Conservation (phyloP, 2,329 filamentous ascomycete genomes). For the Talaromyces verruculosus region DNA sequence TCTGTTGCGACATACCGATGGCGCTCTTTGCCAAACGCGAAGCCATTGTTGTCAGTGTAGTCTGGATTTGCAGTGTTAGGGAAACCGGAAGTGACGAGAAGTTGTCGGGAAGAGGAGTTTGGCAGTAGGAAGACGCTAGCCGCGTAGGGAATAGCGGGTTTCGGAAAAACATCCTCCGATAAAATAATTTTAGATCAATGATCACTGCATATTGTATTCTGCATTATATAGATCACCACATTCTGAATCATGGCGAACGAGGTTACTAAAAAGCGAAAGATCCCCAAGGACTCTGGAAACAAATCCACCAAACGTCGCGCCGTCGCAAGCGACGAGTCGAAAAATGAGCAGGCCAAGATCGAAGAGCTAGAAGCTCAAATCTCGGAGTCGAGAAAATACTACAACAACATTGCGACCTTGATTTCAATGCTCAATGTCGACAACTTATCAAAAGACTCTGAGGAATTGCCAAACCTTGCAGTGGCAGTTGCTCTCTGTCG, state of each 20-base stretch:
- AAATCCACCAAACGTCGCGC: constrained; percentile 40
- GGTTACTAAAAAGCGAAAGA: constrained; percentile 45
- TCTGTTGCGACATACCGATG: constrained; percentile 69
- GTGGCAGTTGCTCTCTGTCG: constrained; percentile 81
- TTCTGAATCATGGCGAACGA: constrained; percentile 23
- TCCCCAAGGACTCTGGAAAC: constrained; percentile 29
- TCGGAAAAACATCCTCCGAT: constrained; percentile 21
- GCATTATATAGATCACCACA: background rate
- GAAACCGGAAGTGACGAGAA: constrained; percentile 42
- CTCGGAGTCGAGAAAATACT: constrained; percentile 80
- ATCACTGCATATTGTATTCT: background rate
- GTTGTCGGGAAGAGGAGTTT: constrained; percentile 41
- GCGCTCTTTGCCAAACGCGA: constrained; percentile 95
- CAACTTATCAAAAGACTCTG: constrained; percentile 34
- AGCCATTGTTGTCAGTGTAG: constrained; percentile 76
- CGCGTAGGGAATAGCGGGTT: constrained; percentile 28
- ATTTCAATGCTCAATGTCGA: constrained; percentile 59
- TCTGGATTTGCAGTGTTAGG: constrained; percentile 47
- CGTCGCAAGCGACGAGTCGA: constrained; percentile 48
- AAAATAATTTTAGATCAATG: background rate
- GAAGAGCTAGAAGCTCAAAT: constrained; percentile 77
- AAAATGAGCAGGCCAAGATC: constrained; percentile 64
- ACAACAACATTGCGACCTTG: constrained; percentile 82
- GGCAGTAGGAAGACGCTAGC: constrained; percentile 40
- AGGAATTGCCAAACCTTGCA: constrained; percentile 60